Conservation (phyloP, 179 eudicot genomes). For the Silene vulgaris region DNA sequence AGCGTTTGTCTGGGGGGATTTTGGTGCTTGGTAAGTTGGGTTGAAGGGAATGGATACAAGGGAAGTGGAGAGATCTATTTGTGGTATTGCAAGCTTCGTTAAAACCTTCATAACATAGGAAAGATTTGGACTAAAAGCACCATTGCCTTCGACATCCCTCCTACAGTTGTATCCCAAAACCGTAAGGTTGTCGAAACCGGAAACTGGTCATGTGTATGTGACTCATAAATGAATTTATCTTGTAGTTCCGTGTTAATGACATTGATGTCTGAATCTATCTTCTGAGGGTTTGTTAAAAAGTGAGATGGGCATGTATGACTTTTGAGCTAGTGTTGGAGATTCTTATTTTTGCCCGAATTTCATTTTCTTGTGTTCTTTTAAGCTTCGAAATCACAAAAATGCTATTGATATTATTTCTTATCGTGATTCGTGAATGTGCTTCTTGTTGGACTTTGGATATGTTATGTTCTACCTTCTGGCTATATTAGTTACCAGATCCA, state of each 20-base stretch:
- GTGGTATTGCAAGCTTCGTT: background rate
- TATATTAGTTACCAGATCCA: conserved; percentile 16
- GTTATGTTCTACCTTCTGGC: conserved; percentile 10
- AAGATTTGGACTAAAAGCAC: background rate
- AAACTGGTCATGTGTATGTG: conserved; percentile 1
- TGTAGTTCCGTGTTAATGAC: background rate
- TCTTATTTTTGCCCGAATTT: background rate
- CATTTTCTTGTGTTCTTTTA: background rate
- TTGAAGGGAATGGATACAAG: background rate
- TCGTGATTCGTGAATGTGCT: background rate
- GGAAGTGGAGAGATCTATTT: background rate
- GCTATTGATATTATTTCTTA: background rate
- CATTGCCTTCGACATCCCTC: background rate
- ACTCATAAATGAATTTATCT: background rate
- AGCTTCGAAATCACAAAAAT: background rate
- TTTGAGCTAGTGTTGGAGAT: background rate
- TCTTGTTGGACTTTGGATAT: conserved; percentile 12
- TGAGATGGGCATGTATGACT: background rate
- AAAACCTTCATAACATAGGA: background rate
- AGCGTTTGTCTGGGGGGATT: background rate
- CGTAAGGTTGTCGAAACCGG: background rate
- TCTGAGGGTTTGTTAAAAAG: background rate
- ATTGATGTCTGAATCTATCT: background rate
- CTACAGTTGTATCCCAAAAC: background rate
- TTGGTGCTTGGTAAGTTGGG: background rate